Percentiles rank a stretch among this genome's conserved stretches.
These are phyloP conservation scores for Lactarius vividus DNA, from an alignment of 768 basidiomycete species.

Conservation along the genomic window DNA sequence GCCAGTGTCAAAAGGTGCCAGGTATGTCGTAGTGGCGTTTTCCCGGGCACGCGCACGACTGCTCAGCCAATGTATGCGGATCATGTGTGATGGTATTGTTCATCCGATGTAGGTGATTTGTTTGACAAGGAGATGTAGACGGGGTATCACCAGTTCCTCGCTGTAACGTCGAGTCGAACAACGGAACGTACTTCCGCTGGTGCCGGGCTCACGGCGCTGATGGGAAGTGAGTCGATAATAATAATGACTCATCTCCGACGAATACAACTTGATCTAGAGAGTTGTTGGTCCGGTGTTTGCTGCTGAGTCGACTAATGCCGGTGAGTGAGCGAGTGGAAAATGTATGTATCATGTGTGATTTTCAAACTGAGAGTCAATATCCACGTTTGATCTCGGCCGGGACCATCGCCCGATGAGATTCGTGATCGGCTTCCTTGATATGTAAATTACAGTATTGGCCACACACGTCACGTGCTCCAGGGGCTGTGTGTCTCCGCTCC, in stretches of 20 bases:
- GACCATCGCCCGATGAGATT: background rate
- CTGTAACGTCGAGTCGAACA: slow-evolving; percentile 12
- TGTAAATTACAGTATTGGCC: background rate
- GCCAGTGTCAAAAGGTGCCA: slow-evolving; percentile 3
- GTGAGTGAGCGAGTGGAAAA: background rate
- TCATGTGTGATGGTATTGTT: background rate
- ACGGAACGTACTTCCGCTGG: slow-evolving; percentile 15
- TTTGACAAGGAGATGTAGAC: slow-evolving; percentile 11
- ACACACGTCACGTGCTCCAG: background rate
- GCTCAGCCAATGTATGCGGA: slow-evolving; percentile 1
- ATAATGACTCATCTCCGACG: slow-evolving; percentile 17
- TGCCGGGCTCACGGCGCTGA: slow-evolving; percentile 18
- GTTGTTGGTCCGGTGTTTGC: background rate
- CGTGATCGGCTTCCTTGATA: slow-evolving; percentile 9
- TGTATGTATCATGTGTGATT: background rate
- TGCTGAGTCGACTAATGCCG: background rate
- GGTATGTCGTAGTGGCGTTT: background rate
- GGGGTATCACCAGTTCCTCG: background rate
- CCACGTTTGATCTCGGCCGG: background rate
- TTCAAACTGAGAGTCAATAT: background rate
- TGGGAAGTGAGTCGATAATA: slow-evolving; percentile 2
- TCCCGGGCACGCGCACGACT: background rate
- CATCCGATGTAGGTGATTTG: background rate
- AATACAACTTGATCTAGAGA: background rate
- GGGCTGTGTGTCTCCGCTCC: background rate